phyloP scores from a whole-genome alignment of 345 rosid genomes.

The Barbarea vulgaris region DNA sequence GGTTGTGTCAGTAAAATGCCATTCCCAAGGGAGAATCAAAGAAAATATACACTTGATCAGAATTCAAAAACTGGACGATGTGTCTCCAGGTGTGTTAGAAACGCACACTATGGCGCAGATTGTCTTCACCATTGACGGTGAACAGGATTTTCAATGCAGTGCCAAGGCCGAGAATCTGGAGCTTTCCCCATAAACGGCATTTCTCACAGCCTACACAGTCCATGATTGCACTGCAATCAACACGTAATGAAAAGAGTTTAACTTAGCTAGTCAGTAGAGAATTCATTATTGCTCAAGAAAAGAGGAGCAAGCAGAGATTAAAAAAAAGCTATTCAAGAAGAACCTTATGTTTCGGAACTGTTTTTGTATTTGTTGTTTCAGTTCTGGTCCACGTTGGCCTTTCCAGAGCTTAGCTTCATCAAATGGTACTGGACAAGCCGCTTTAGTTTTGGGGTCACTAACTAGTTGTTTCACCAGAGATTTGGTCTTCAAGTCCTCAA shows the following conservation, averaged over 20 bases:
- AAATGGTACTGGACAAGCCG: constrained; percentile 94
- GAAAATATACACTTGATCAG: not conserved
- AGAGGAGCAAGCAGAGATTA: not conserved
- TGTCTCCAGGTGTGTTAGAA: constrained; percentile 9
- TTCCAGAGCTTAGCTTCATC: constrained; percentile 98
- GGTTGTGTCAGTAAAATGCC: not conserved
- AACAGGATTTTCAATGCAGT: constrained; percentile 92
- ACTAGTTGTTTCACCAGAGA: constrained; percentile 81
- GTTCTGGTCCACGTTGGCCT: constrained; percentile 93
- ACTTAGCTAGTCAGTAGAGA: constrained; percentile 15
- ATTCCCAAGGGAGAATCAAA: not conserved
- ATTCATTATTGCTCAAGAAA: not conserved
- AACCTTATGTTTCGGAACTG: constrained; percentile 96
- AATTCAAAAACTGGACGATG: not conserved
- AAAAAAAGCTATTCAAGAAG: constrained; percentile 3
- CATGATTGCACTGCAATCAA: constrained; percentile 79
- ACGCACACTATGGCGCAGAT: constrained; percentile 59
- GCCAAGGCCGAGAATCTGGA: constrained; percentile 95
- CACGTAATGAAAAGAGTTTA: not conserved
- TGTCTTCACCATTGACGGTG: constrained; percentile 67
- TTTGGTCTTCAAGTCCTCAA: constrained; percentile 79
- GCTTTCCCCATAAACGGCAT: constrained; percentile 98
- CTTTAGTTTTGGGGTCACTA: constrained; percentile 67
- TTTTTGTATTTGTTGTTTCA: constrained; percentile 73
- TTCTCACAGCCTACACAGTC: constrained; percentile 98